Base-by-base conservation (phyloP, 805 yeast species). In the Sungouiella blattae region DNA sequence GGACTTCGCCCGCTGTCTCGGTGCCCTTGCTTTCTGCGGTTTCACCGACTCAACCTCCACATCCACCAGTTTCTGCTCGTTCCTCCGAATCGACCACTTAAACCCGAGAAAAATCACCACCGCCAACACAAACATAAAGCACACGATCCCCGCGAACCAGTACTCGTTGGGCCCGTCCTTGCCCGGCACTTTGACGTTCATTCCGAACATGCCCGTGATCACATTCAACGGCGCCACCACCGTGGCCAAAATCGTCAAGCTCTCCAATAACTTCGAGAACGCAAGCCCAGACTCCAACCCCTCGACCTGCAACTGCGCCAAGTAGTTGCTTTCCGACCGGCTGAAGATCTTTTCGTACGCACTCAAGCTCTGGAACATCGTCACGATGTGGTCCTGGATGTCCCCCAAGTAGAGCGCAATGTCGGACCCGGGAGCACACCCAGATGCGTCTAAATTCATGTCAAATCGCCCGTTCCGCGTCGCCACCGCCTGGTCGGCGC, bases 241-340 rank as follows among this genome's bases (percentile, higher is more conserved):
- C 9, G 34, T 25, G n/a, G 29, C 34, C 17, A 32, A 11, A 7
- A 32, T 11, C 11, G 34, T 32, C 13, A 32, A 26, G 7, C 12
- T 24, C 14, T 16, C 28, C 24, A 32, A 24, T 8, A 32, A 16
- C 21, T 32, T 24, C 12, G 23, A 18, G 24, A 32, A 14, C 11
- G 20, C 11, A 12, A 17, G 12, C 15, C 16, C 23, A 5, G 34
- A n/a, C 8, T 25, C 18, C 16, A 32, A 32, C 11, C 17, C n/a
- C 23, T 32, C 34, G 8, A 32, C 34, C 27, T 32, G 34, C 25
- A 32, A 32, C 25, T 32, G 34, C 12, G 34, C 34, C 21, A 32
- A 24, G 24, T 32, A 32, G 25, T 32, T 32, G 11, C 27, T 13
- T 12, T 32, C 27, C 4, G 29, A 32, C 6, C 34, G 28, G 16